Percentiles rank a stretch among this genome's conserved stretches.
Evolutionary conservation across 1,139 yeast genomes (phyloP).

Genomic region (Protomyces lactucae-debilis): DNA sequence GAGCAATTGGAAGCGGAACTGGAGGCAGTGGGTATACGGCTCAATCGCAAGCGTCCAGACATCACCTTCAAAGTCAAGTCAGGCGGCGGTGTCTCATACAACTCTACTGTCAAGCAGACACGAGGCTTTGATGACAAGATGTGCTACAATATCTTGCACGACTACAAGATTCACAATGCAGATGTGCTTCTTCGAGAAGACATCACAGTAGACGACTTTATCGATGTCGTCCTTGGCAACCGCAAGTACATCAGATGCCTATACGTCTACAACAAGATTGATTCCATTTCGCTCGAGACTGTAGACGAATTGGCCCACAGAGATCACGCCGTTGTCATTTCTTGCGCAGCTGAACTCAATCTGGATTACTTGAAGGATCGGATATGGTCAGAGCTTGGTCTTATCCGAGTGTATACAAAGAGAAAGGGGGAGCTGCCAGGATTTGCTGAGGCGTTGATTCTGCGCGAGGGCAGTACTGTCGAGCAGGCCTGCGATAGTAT

Average conservation of each 20-base stretch:
- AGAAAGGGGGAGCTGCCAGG: slow-evolving; percentile 71
- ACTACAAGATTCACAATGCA: slow-evolving; percentile 68
- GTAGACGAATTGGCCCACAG: slow-evolving; percentile 85
- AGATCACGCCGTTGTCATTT: slow-evolving; percentile 89
- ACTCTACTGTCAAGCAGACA: slow-evolving; percentile 68
- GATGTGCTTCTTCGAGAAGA: slow-evolving; percentile 88
- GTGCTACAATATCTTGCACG: slow-evolving; percentile 19
- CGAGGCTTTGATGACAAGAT: slow-evolving; percentile 75
- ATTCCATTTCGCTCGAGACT: slow-evolving; percentile 91
- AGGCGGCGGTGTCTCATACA: slow-evolving; percentile 87
- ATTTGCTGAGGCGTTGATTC: slow-evolving; percentile 86
- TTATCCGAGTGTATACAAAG: slow-evolving; percentile 80
- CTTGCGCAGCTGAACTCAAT: slow-evolving; percentile 83
- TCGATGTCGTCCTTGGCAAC: slow-evolving; percentile 81
- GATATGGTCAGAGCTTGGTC: slow-evolving; percentile 82
- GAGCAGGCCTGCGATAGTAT: slow-evolving; percentile 87
- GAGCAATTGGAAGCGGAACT: slow-evolving; percentile 79
- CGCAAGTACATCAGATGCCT: slow-evolving; percentile 85
- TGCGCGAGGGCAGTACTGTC: slow-evolving; percentile 67
- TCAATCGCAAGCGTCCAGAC: slow-evolving; percentile 78
- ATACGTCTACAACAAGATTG: slow-evolving; percentile 90
- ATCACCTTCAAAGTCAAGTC: slow-evolving; percentile 71
- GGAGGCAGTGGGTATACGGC: slow-evolving; percentile 88
- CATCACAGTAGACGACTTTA: slow-evolving; percentile 87
- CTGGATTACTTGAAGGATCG: slow-evolving; percentile 82